Evolutionary conservation across 1,284 basidiomycete species (phyloP), one percentile per base, ranked within the genome.

Genomic region (Trametes pubescens): DNA sequence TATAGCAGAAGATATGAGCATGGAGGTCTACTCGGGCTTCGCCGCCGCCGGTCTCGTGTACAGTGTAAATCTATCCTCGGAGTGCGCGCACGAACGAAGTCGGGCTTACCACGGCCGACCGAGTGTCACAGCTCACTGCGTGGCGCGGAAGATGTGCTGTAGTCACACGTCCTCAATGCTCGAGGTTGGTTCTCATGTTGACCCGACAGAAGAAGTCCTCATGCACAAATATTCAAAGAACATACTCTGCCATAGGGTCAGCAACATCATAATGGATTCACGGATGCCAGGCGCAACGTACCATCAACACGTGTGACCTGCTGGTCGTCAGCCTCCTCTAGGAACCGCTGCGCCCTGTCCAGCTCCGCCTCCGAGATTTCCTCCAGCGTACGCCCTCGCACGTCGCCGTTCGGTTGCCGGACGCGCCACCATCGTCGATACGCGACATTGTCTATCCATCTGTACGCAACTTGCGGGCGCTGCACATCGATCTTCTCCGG

Each of bases 21-120:
- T 98, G 35, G 97, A 99, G 78, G 91, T 99, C 54, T 99, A 99
- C 77, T 93, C 98, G 1, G 97, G 98, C 22, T 99, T 99, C 73
- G 95, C 96, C 0, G 97, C n/a, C n/a, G n/a, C n/a, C n/a, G n/a
- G n/a, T n/a, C n/a, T n/a, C n/a, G n/a, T n/a, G n/a, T n/a, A n/a
- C n/a, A n/a, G n/a, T n/a, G n/a, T n/a, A 84, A 81, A 21, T 80
- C 82, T 56, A 90, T 99, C 51, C 84, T 84, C 43, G 97, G 97
- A 32, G 92, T 99, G n/a, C n/a, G 24, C 82, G 90, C 52, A 99
- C 97, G 43, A 98, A 99, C 74, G 97, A 99, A 74, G 96, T 98
- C 38, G 97, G 97, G 8, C 82, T 99, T n/a, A n/a, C n/a, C n/a
- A n/a, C n/a, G n/a, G n/a, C n/a, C n/a, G n/a, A n/a, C n/a, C n/a